Conservation (phyloP, 495 filamentous ascomycete species). For the Parathielavia hyrcaniae region DNA sequence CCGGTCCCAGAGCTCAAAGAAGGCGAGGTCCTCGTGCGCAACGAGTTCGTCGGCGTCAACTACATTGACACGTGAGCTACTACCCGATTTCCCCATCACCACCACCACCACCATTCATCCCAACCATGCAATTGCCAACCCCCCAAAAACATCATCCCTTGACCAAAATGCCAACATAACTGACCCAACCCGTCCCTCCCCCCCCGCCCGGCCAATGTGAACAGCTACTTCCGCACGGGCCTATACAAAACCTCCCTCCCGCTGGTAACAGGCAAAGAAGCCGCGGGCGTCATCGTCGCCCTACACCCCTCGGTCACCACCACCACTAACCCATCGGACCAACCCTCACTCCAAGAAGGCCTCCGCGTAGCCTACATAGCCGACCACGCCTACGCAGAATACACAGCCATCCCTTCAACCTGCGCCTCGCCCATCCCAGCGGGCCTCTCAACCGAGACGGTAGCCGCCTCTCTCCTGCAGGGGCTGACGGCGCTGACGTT, state of each 20-base stretch:
- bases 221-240: constrained; percentile 82
- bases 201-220: too few species aligned
- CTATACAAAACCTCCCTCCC: constrained; percentile 69
- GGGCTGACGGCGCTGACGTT: constrained; percentile 82
- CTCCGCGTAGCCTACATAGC: constrained; percentile 63
- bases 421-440: constrained; percentile 60
- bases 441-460: constrained; percentile 52
- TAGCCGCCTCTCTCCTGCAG: constrained; percentile 68
- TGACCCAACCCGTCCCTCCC: neutral
- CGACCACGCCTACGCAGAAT: constrained; percentile 64
- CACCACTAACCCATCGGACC: neutral
- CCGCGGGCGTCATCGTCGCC: constrained; percentile 45
- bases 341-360: constrained; percentile 41
- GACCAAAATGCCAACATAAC: too few species aligned
- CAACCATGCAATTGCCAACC: too few species aligned
- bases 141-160: too few species aligned
- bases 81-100: neutral
- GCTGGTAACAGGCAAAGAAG: constrained; percentile 79
- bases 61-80: constrained; percentile 70
- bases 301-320: constrained; percentile 32
- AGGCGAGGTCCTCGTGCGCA: constrained; percentile 75
- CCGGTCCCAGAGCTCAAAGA: constrained; percentile 67
- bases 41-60: constrained; percentile 80
- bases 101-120: constrained; percentile 23
- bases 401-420: constrained; percentile 54